Conservation (phyloP, 31 red algal genomes). For the Endocladia muricata region DNA sequence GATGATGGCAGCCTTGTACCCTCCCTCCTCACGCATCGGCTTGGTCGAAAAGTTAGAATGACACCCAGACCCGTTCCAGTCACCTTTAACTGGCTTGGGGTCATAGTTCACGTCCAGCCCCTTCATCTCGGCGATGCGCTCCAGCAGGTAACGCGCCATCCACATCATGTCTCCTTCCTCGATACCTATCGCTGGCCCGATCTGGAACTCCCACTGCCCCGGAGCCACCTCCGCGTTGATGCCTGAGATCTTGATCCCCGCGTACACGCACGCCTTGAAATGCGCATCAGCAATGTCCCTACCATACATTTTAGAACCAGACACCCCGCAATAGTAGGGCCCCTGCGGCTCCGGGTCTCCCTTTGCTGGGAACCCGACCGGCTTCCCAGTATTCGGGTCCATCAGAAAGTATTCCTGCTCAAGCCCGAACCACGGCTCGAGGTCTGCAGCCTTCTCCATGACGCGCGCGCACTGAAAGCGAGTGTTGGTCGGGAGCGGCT, state of each 20-base stretch:
- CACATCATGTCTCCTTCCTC: slow-evolving; percentile 83
- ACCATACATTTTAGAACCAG: slow-evolving; percentile 68
- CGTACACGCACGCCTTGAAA: slow-evolving; percentile 86
- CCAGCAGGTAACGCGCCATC: slow-evolving; percentile 90
- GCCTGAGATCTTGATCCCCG: slow-evolving; percentile 86
- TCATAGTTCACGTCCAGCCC: slow-evolving; percentile 66
- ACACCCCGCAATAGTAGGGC: slow-evolving; percentile 93
- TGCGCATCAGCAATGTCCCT: slow-evolving; percentile 81
- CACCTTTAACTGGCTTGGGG: slow-evolving; percentile 90
- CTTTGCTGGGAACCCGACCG: slow-evolving; percentile 77
- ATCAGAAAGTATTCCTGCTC: slow-evolving; percentile 95
- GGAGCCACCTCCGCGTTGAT: slow-evolving; percentile 88
- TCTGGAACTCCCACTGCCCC: slow-evolving; percentile 93
- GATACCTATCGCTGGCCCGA: slow-evolving; percentile 86
- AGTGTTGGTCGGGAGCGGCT: slow-evolving; percentile 73
- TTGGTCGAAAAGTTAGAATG: slow-evolving; percentile 97
- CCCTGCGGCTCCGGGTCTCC: slow-evolving; percentile 88
- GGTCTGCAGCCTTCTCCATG: slow-evolving; percentile 52
- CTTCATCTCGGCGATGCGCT: slow-evolving; percentile 72
- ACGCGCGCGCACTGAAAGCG: slow-evolving; percentile 55
- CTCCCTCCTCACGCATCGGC: slow-evolving; percentile 85
- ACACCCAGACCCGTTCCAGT: slow-evolving; percentile 94
- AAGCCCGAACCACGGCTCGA: slow-evolving; percentile 93
- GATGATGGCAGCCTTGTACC: slow-evolving; percentile 60
- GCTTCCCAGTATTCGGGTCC: slow-evolving; percentile 47